Conservation (phyloP, 106 monocot genomes). For the Acorus calamus region DNA sequence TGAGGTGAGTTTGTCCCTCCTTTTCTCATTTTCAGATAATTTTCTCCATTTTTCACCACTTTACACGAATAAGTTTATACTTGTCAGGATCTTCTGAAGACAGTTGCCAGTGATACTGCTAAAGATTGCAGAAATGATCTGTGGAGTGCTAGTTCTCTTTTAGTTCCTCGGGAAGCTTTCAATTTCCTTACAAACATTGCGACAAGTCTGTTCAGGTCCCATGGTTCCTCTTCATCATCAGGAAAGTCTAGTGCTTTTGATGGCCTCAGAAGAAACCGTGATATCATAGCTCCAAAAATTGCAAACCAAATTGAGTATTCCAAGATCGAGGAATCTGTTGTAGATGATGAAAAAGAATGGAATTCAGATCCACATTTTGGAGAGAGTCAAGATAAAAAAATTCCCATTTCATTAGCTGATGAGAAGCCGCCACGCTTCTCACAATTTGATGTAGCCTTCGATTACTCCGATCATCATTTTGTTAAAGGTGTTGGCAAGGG, state of each 20-base stretch:
- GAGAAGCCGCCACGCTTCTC: conserved; percentile 27
- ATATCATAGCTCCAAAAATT: no score
- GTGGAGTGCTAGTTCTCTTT: conserved; percentile 22
- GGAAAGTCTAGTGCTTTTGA: background rate
- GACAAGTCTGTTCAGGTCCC: conserved; percentile 25
- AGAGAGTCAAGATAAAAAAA: conserved; percentile 7
- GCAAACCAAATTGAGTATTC: no score
- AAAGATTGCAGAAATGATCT: conserved; percentile 20
- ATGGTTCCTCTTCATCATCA: conserved; percentile 15
- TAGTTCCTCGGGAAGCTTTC: conserved; percentile 25
- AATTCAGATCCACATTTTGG: conserved; percentile 11
- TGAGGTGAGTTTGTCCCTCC: conserved; percentile 6
- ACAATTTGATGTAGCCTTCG: conserved; percentile 59
- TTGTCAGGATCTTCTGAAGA: conserved; percentile 2
- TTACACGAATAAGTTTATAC: background rate
- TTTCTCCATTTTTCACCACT: background rate
- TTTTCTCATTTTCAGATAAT: background rate
- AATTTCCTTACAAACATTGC: conserved; percentile 40
- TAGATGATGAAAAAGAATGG: conserved; percentile 4
- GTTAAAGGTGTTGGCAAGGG: conserved; percentile 13
- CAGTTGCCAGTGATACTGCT: conserved; percentile 19
- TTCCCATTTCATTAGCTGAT: conserved; percentile 3
- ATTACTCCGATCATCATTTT: conserved; percentile 85
- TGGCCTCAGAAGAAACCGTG: no score
- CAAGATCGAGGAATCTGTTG: background rate